Conservation (phyloP, 176 grass and related monocot genomes). For the Zizania latifolia region DNA sequence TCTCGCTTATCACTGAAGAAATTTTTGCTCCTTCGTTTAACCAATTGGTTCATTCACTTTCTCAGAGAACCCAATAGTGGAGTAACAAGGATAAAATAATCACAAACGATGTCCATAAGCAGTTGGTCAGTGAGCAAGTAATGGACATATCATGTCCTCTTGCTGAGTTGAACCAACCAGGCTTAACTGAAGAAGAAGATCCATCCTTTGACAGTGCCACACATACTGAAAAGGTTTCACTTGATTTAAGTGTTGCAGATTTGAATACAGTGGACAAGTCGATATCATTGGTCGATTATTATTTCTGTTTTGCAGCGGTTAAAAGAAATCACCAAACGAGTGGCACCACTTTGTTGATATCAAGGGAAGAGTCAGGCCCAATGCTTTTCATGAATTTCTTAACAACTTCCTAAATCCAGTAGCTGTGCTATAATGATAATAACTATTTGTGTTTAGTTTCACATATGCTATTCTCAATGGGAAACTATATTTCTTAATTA, state of each 20-base stretch:
- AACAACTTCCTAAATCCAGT: conserved; percentile 58
- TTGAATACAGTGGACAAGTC: conserved; percentile 24
- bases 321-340: conserved; percentile 64
- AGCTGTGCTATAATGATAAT: conserved; percentile 62
- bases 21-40: conserved; percentile 11
- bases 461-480: neutral
- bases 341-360: conserved; percentile 67
- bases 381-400: conserved; percentile 61
- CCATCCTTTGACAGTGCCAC: neutral
- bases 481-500: too few species aligned
- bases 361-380: conserved; percentile 61
- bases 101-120: too few species aligned
- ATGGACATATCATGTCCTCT: neutral
- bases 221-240: conserved; percentile 1
- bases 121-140: neutral
- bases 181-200: neutral
- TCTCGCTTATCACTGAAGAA: conserved; percentile 31
- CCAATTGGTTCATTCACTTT: too few species aligned
- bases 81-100: too few species aligned
- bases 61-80: too few species aligned
- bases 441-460: too few species aligned
- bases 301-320: conserved; percentile 46
- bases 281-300: neutral
- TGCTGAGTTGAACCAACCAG: conserved; percentile 5
- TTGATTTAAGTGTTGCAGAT: conserved; percentile 11